Percentiles rank a stretch among this genome's conserved stretches.
phyloP scores from a whole-genome alignment of 108 stramenopile species.

The Fistulifera pelliculosa region DNA sequence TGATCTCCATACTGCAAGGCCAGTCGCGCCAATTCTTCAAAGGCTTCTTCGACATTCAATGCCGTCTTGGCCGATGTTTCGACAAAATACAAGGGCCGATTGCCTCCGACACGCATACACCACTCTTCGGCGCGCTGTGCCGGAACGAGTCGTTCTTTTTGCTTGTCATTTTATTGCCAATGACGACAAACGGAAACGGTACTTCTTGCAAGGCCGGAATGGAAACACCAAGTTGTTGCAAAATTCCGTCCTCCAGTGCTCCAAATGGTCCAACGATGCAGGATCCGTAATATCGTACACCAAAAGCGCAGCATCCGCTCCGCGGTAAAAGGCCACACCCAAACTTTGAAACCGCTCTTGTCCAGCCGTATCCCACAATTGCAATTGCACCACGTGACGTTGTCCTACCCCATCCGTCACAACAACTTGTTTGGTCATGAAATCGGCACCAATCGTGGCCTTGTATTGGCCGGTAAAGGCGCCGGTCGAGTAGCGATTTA shows the following conservation, averaged over 20 bases:
- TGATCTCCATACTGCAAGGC: constrained; percentile 46
- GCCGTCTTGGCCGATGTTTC: constrained; percentile 95
- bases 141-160: constrained; percentile 62
- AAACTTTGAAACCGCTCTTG: constrained; percentile 96
- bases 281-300: constrained; percentile 97
- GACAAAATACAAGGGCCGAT: constrained; percentile 79
- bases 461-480: constrained; percentile 95
- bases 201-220: constrained; percentile 50
- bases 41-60: constrained; percentile 90
- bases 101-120: constrained; percentile 65
- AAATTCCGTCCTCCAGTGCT: constrained; percentile 93
- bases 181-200: constrained; percentile 89
- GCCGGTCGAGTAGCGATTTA: constrained; percentile 96
- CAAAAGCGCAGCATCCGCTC: constrained; percentile 94
- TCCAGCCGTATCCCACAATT: constrained; percentile 99
- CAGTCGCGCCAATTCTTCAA: constrained; percentile 59
- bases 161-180: constrained; percentile 96
- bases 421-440: constrained; percentile 85
- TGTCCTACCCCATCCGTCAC: constrained; percentile 50
- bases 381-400: constrained; percentile 72
- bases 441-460: constrained; percentile 98
- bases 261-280: constrained; percentile 89
- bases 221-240: constrained; percentile 52
- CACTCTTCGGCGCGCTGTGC: constrained; percentile 72
- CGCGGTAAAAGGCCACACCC: constrained; percentile 96